Conservation (phyloP, 1,284 basidiomycete species). For the Puccinia polysora region DNA sequence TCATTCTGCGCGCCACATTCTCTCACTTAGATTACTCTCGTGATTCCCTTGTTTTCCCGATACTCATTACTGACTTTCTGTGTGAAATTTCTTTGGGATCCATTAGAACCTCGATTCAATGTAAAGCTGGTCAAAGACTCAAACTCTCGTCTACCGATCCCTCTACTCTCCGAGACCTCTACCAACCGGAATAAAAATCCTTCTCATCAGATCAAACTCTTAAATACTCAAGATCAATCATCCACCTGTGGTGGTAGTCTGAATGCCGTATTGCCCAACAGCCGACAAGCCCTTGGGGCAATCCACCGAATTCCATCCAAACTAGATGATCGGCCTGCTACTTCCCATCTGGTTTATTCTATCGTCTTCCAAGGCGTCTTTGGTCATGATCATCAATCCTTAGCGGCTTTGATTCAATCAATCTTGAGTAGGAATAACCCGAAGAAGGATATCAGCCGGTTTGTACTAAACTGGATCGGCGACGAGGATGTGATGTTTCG, state of each 20-base stretch:
- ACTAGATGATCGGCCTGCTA: neutral
- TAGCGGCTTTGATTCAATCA: slow-evolving; percentile 16
- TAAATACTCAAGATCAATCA: neutral
- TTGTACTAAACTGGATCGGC: slow-evolving; percentile 3
- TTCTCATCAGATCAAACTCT: neutral
- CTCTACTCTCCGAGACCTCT: slow-evolving; percentile 5
- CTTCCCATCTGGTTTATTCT: neutral
- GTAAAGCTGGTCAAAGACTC: slow-evolving; percentile 24
- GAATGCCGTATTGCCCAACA: too few species aligned
- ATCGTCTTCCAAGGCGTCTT: slow-evolving; percentile 31
- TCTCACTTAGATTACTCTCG: neutral
- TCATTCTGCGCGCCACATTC: neutral
- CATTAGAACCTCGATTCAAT: slow-evolving; percentile 13
- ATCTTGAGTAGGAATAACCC: neutral
- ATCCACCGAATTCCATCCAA: too few species aligned
- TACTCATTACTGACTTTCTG: neutral
- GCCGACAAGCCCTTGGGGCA: too few species aligned
- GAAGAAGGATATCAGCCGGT: neutral
- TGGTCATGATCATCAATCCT: slow-evolving; percentile 28
- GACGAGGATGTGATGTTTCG: slow-evolving; percentile 25
- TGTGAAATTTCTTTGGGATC: neutral
- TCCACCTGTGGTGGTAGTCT: neutral
- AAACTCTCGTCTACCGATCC: neutral
- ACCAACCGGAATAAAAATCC: neutral
- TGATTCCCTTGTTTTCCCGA: too few species aligned